Evolutionary conservation across 108 stramenopile genomes (phyloP), one percentile per base, ranked within the genome.

Genomic region (Nitzschia sp.): DNA sequence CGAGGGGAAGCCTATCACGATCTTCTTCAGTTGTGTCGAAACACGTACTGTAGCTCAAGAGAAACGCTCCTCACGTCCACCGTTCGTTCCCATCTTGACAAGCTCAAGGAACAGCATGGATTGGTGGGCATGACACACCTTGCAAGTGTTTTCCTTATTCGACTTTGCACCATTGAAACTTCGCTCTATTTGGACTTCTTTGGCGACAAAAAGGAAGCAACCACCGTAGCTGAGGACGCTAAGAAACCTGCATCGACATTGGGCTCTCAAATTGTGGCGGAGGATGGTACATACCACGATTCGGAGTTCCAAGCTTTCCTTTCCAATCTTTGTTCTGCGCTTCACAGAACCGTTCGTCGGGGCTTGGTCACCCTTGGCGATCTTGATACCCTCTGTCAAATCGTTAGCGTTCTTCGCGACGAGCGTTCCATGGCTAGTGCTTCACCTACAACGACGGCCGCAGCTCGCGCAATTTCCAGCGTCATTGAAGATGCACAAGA

Each of bases 401-500:
- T 95, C 40, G 91, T 95, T 14, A 76, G 75, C 55, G 91, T 95
- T 2, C 64, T 95, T 29, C 84, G 90, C 12, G 91, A 92, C 65
- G 94, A 95, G 74, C 81, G 93, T 24, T 67, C 74, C 29, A 75
- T 78, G 55, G 93, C 93, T 20, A 89, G 84, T 71, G 73, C 86
- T 10, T 86, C 85, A 1, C 78, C 89, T 9, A 84, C 82, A 14
- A 91, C 88, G 2, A 65, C 80, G 39, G 88, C 88, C 12, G 89
- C 86, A 14, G 91, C 93, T n/a, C 66, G 86, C 37, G 83, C 87
- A n/a, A 73, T 95, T 52, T 82, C 84, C 26, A 78, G 77, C 25
- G 87, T 95, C 40, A 88, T 90, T 66, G 86, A 83, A 61, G 93
- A 95, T 84, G 89, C 93, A 0, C 93, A 95, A 67, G 93, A 95